phyloP scores from a whole-genome alignment of 2,329 filamentous ascomycete species.

The Stagonosporopsis rhizophila region DNA sequence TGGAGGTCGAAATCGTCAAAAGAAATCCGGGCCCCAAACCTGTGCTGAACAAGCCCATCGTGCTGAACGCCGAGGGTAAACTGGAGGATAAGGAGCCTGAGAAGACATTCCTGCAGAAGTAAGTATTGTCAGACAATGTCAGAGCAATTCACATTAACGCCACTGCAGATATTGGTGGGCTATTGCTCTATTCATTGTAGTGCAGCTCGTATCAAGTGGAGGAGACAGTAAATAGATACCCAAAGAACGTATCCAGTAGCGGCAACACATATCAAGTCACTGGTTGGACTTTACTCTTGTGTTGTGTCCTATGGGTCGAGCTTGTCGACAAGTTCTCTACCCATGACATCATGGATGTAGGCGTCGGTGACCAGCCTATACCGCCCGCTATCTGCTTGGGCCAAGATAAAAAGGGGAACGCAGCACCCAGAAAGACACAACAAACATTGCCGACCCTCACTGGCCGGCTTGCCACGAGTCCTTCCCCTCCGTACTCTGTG shows the following conservation, averaged over 20 bases:
- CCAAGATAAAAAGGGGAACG: not conserved
- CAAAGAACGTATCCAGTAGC: not conserved
- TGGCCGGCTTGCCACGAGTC: not conserved
- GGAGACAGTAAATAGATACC: conserved; percentile 32
- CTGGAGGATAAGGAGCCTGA: conserved; percentile 56
- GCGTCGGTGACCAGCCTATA: not conserved
- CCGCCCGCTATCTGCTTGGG: not conserved
- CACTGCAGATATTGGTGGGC: conserved; percentile 59
- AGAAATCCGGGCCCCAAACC: conserved; percentile 51
- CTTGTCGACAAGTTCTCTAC: not conserved
- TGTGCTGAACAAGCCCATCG: conserved; percentile 60
- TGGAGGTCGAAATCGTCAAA: conserved; percentile 53
- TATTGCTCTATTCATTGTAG: conserved; percentile 55
- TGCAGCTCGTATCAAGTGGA: conserved; percentile 56
- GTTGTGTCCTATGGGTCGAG: not conserved
- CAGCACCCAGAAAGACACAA: not conserved
- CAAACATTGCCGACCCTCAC: not conserved
- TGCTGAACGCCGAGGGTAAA: conserved; percentile 63
- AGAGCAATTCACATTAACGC: conserved; percentile 20
- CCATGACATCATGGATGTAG: not conserved
- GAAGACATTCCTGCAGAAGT: conserved; percentile 62
- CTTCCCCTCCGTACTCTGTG: not conserved
- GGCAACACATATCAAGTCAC: not conserved
- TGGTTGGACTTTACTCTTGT: not conserved
- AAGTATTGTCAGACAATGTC: conserved; percentile 27